Evolutionary conservation across 768 basidiomycete species (phyloP), one percentile per base, ranked within the genome.

Genomic region (Agaricus blazei): DNA sequence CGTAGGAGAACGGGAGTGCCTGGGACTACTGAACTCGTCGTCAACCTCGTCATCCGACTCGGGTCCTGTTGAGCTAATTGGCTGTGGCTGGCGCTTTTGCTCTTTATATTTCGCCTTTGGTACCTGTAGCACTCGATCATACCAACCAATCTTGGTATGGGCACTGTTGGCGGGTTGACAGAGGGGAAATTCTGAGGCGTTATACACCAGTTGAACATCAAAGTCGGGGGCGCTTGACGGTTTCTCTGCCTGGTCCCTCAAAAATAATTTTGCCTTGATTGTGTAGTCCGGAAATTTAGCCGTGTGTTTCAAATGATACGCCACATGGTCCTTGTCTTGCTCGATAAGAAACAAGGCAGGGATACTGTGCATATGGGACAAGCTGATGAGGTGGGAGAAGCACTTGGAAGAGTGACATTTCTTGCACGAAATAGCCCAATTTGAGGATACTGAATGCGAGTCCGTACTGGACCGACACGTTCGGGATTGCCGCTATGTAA

Each of bases 121-220:
- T 50, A 36, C 28, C 3, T 29, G 34, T 34, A 34, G 41, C 12
- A 44, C 23, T 34, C 4, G 50, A 59, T 90, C 88, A 60, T 90
- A 90, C 80, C 82, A 89, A 3, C 88, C 88, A 23, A 66, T 65
- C 42, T 63, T 67, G n/a, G 75, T 70, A 31, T 66, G 66, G 7
- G 67, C 60, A 8, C 59, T 41, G 58, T 77, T 76, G 14, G 77
- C 52, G 2, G 86, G 80, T 42, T 69, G 75, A 63, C 82, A 84
- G 36, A 67, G 67, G 8, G 59, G 61, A 59, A 80, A 88, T 23
- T 68, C 70, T 51, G 72, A 64, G 9, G 87, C 82, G 23, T 77
- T 68, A 43, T 79, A 63, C 4, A 70, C 69, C 28, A 84, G 73
- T 47, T 75, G 69, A 61, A 63, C 69, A 58, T 41, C 59, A 54